Evolutionary conservation across 2,329 filamentous ascomycete genomes (phyloP).

Genomic region (Xylariaceae sp.): DNA sequence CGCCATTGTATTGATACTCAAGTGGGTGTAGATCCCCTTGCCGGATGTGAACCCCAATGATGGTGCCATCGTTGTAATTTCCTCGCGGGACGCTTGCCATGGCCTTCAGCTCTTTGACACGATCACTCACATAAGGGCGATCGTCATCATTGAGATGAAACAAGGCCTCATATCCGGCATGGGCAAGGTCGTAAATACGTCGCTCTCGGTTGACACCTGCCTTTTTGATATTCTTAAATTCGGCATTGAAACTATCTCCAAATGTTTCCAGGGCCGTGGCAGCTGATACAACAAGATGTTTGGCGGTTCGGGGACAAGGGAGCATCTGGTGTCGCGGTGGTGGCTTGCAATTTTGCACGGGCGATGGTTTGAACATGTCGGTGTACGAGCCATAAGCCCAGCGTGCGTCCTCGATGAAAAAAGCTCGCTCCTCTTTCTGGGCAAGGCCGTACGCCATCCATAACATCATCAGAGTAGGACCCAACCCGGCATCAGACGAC

Average conservation of each 20-base stretch:
- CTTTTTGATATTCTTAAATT: conserved; percentile 46
- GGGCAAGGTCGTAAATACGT: conserved; percentile 63
- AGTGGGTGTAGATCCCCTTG: conserved; percentile 73
- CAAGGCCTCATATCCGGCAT: conserved; percentile 65
- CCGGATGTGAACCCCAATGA: conserved; percentile 72
- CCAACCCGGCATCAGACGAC: conserved; percentile 67
- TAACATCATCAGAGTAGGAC: conserved; percentile 68
- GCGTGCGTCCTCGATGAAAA: conserved; percentile 79
- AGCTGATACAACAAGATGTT: conserved; percentile 68
- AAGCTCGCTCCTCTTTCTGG: conserved; percentile 64
- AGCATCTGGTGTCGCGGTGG: conserved; percentile 71
- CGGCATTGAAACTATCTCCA: conserved; percentile 50
- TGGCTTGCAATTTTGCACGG: conserved; percentile 59
- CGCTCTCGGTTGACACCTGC: conserved; percentile 48
- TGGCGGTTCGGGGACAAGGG: conserved; percentile 71
- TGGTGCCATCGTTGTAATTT: conserved; percentile 44
- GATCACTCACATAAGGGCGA: conserved; percentile 55
- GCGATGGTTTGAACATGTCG: conserved; percentile 65
- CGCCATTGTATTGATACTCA: conserved; percentile 69
- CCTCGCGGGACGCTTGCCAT: conserved; percentile 41
- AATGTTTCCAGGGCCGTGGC: conserved; percentile 62
- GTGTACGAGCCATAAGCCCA: conserved; percentile 78
- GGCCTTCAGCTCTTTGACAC: conserved; percentile 51
- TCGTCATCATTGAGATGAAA: conserved; percentile 66
- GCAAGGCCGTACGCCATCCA: conserved; percentile 83